Conservation (phyloP, 371 early-diverging fungal species). For the Mortierella polycephala region DNA sequence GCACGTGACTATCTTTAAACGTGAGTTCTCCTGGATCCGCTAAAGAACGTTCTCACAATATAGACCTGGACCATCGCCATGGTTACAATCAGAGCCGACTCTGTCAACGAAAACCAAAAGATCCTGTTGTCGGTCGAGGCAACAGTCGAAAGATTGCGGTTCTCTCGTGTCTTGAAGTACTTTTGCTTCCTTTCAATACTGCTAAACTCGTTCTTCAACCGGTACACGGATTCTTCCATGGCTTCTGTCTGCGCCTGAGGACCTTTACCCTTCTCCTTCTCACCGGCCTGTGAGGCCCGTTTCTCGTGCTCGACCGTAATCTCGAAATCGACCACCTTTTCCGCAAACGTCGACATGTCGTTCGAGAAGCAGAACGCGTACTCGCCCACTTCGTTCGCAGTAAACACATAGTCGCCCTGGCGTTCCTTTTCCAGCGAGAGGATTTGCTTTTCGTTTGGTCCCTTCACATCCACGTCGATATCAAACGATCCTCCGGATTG, state of each 20-base stretch:
- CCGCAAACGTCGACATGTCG: slow-evolving; percentile 87
- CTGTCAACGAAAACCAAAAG: slow-evolving; percentile 88
- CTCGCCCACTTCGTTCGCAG: slow-evolving; percentile 84
- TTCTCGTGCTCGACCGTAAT: slow-evolving; percentile 87
- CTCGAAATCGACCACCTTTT: slow-evolving; percentile 93
- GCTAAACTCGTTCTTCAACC: slow-evolving; percentile 66
- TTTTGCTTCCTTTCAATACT: slow-evolving; percentile 81
- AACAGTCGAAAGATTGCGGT: slow-evolving; percentile 89
- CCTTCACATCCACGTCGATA: slow-evolving; percentile 90
- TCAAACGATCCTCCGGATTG: slow-evolving; percentile 95
- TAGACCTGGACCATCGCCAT: slow-evolving; percentile 91
- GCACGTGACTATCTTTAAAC: slow-evolving; percentile 9
- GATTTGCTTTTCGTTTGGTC: slow-evolving; percentile 70
- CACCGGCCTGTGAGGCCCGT: slow-evolving; percentile 47
- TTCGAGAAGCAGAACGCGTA: slow-evolving; percentile 95
- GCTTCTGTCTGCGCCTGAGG: slow-evolving; percentile 65
- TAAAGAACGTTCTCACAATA: slow-evolving; percentile 82
- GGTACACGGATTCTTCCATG: slow-evolving; percentile 75
- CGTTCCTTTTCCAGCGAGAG: slow-evolving; percentile 82
- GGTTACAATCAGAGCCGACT: slow-evolving; percentile 77
- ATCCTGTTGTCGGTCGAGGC: slow-evolving; percentile 84
- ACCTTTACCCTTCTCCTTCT: slow-evolving; percentile 40
- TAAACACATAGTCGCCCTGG: slow-evolving; percentile 92
- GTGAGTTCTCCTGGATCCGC: slow-evolving; percentile 60
- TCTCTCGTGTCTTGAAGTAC: slow-evolving; percentile 88